Base-by-base conservation (phyloP, 2,329 filamentous ascomycete species). In the Graphium sp. region DNA sequence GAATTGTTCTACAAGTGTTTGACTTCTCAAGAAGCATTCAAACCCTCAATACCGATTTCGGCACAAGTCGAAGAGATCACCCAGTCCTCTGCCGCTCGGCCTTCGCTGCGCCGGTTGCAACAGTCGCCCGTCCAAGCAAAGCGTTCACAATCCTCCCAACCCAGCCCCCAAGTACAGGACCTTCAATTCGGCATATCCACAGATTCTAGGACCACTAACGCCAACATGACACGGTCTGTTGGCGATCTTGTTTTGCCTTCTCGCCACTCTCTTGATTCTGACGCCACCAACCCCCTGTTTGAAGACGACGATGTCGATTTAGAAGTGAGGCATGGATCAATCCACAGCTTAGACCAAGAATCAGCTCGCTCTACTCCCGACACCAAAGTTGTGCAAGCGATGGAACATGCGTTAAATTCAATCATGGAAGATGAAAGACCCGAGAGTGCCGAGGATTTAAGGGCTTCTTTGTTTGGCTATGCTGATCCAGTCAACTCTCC, bases 1-100 rank as follows among this genome's bases (percentile, higher is more conserved):
- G 89, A 95, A 44, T 53, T 98, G 1, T 98, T 84, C 48, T 95
- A 89, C 59, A 98, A 98, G 48, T 94, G 85, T 46, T 62, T 98
- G 2, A 83, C 87, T 6, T 80, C 87, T 9, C 82, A 92, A 42
- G 84, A 93, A 50, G 63, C 69, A 23, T 60, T 66, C 25, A 37
- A 16, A 24, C 32, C 29, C 22, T 42, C 39, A 28, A 45, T 44
- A 26, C 35, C 45, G 18, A 39, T 37, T 26, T 36, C 31, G 9
- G 44, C 42, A n/a, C n/a, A n/a, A n/a, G n/a, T n/a, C n/a, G n/a
- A n/a, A n/a, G n/a, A n/a, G n/a, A n/a, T n/a, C n/a, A n/a, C n/a
- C n/a, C n/a, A n/a, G n/a, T n/a, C n/a, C n/a, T n/a, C n/a, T n/a
- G n/a, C n/a, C n/a, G n/a, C n/a, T n/a, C n/a, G n/a, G n/a, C n/a